Conservation (phyloP, 768 basidiomycete genomes). For the Lentinula lateritia region DNA sequence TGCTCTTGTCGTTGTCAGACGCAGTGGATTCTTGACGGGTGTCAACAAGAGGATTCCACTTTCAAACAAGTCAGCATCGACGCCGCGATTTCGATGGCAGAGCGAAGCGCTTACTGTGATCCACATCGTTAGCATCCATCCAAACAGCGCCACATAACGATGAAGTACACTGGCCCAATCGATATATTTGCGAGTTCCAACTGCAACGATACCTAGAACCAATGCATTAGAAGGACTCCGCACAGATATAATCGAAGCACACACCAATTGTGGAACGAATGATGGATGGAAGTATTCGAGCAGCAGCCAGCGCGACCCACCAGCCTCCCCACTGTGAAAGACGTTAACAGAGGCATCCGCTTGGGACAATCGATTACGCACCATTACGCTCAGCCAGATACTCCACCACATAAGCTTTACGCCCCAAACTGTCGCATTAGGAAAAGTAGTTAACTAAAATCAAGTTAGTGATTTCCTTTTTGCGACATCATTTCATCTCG, state of each 20-base stretch:
- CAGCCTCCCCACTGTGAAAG: constrained; percentile 42
- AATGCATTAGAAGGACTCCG: neutral
- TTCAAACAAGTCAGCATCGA: neutral
- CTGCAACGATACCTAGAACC: constrained; percentile 57
- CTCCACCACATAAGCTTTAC: constrained; percentile 72
- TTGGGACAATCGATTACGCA: constrained; percentile 19
- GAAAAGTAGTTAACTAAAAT: constrained; percentile 37
- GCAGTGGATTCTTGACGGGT: constrained; percentile 26
- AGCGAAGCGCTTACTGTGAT: constrained; percentile 30
- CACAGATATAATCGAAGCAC: neutral
- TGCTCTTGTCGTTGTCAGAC: constrained; percentile 26
- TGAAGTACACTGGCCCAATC: constrained; percentile 67
- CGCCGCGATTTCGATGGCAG: neutral
- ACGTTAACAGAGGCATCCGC: neutral
- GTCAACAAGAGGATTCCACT: constrained; percentile 63
- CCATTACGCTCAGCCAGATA: constrained; percentile 75
- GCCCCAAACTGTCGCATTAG: constrained; percentile 53
- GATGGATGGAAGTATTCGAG: constrained; percentile 46
- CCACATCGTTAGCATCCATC: constrained; percentile 65
- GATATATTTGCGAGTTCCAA: constrained; percentile 68
- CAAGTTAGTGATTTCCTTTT: neutral
- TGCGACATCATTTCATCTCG: neutral
- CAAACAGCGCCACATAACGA: constrained; percentile 60
- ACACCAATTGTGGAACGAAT: constrained; percentile 48
- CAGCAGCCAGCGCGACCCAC: constrained; percentile 68